Evolutionary conservation across 352 stramenopile species (phyloP).

Genomic region (Phytopythium helicoides): DNA sequence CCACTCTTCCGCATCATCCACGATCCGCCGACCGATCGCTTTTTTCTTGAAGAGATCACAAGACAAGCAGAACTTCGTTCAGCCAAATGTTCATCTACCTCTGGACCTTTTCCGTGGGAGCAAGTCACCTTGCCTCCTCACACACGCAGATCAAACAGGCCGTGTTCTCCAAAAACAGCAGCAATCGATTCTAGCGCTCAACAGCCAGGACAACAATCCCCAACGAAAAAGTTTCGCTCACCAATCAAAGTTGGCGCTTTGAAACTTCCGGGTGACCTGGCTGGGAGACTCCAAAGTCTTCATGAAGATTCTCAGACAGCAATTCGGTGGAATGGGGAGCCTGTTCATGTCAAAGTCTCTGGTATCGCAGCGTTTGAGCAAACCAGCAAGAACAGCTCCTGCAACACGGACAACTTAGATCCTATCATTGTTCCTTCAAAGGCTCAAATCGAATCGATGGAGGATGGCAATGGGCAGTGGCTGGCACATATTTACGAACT

Average conservation of each 20-base stretch:
- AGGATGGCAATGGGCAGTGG: conserved; percentile 6
- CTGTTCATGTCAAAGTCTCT: conserved; percentile 28
- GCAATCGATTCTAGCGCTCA: too few species aligned
- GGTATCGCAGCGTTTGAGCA: background rate
- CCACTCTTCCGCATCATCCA: conserved; percentile 41
- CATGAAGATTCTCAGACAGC: background rate
- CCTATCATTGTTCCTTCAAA: conserved; percentile 1
- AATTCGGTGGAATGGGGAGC: conserved; percentile 40
- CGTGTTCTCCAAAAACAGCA: background rate
- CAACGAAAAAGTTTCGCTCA: too few species aligned
- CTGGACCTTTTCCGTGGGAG: conserved; percentile 26
- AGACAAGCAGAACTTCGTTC: background rate
- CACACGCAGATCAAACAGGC: background rate
- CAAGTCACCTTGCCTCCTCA: conserved; percentile 31
- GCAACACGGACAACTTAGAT: conserved; percentile 2
- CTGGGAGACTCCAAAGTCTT: background rate
- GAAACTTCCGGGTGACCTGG: background rate
- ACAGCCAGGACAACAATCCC: too few species aligned
- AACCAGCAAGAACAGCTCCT: background rate
- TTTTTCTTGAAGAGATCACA: conserved; percentile 38
- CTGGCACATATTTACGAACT: conserved; percentile 41
- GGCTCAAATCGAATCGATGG: background rate
- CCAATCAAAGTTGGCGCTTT: too few species aligned
- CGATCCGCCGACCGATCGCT: conserved; percentile 38
- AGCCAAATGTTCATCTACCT: background rate